phyloP scores from a whole-genome alignment of 495 filamentous ascomycete genomes.

The Hypoxylon intermedium region DNA sequence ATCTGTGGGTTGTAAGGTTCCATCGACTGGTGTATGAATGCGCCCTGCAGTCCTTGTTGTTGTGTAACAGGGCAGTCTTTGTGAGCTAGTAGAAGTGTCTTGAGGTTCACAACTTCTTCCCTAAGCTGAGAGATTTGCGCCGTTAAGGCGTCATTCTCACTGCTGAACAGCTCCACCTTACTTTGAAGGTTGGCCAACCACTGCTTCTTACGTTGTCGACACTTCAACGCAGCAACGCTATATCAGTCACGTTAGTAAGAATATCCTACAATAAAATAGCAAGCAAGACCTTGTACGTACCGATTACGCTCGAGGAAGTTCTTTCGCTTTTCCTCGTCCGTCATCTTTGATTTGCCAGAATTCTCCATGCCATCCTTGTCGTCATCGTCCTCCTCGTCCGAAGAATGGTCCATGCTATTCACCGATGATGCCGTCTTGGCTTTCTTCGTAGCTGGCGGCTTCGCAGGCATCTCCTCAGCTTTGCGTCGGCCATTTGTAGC shows the following conservation, averaged over 20 bases:
- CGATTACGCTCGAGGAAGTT: slow-evolving; percentile 97
- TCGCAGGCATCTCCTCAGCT: slow-evolving; percentile 74
- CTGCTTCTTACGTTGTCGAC: slow-evolving; percentile 97
- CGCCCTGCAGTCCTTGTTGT: slow-evolving; percentile 76
- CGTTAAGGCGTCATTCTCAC: slow-evolving; percentile 88
- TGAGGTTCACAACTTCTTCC: slow-evolving; percentile 92
- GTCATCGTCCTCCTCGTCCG: slow-evolving; percentile 62
- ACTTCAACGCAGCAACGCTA: slow-evolving; percentile 95
- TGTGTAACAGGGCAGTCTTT: slow-evolving; percentile 96
- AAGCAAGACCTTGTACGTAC: slow-evolving; percentile 60
- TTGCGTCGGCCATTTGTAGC: slow-evolving; percentile 73
- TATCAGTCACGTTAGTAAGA: slow-evolving; percentile 35
- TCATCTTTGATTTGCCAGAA: slow-evolving; percentile 81
- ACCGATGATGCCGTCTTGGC: slow-evolving; percentile 60
- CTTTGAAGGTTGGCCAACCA: slow-evolving; percentile 95
- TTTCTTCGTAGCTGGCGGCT: slow-evolving; percentile 74
- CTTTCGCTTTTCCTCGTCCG: slow-evolving; percentile 97
- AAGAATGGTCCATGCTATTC: slow-evolving; percentile 55
- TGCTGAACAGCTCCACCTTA: slow-evolving; percentile 91
- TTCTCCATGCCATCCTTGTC: slow-evolving; percentile 49
- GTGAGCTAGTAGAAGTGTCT: slow-evolving; percentile 90
- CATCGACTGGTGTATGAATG: slow-evolving; percentile 66
- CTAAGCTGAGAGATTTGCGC: slow-evolving; percentile 81
- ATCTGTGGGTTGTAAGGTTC: slow-evolving; percentile 64
- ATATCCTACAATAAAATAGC: neutral